Conservation (phyloP, 2,329 filamentous ascomycete genomes). For the Trichoderma gracile region DNA sequence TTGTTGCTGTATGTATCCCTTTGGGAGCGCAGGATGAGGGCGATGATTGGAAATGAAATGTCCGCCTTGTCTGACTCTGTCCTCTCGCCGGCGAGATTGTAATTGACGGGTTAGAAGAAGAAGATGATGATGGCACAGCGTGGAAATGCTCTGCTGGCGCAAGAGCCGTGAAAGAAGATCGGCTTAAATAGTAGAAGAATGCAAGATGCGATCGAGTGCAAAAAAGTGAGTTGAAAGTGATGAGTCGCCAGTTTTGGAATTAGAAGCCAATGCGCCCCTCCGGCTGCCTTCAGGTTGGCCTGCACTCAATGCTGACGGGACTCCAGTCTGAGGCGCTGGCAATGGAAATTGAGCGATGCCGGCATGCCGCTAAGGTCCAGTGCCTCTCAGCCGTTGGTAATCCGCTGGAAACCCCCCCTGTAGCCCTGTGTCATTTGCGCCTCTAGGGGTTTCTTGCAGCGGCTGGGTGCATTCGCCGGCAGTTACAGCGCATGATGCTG, state of each 20-base stretch:
- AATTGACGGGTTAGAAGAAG: too few relatives aligned
- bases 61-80: background rate
- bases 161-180: background rate
- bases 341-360: background rate
- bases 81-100: background rate
- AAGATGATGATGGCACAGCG: background rate
- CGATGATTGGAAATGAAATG: background rate
- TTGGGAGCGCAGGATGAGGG: background rate
- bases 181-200: slow-evolving; percentile 6
- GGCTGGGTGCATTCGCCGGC: background rate
- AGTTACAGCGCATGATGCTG: background rate
- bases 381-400: background rate
- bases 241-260: background rate
- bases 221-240: slow-evolving; percentile 1
- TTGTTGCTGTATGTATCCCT: background rate
- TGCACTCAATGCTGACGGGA: background rate
- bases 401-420: background rate
- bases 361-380: background rate
- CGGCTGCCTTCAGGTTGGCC: background rate
- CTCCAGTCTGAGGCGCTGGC: background rate
- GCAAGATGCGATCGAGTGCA: background rate
- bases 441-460: background rate
- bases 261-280: slow-evolving; percentile 1
- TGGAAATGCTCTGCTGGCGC: background rate
- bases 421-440: background rate